A percentile compares a stretch with the other conserved stretches of the same genome.
Evolutionary conservation across 1,284 basidiomycete species (phyloP).

Genomic region (Veloboletus limbatus): DNA sequence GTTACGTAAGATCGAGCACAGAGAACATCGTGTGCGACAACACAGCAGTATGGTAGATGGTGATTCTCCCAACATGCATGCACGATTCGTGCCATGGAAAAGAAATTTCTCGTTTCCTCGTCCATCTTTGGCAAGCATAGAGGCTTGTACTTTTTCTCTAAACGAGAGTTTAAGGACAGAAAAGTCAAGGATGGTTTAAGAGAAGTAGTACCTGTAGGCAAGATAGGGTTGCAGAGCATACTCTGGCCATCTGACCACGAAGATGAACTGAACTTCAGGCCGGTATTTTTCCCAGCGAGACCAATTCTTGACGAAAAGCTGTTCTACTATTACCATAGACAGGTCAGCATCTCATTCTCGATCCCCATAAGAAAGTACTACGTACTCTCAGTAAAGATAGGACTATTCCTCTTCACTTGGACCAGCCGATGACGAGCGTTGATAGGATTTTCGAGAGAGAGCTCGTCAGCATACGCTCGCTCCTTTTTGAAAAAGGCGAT

Average conservation of each 20-base stretch:
- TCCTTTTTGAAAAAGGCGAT: background rate
- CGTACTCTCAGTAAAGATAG: slow-evolving; percentile 14
- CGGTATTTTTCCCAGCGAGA: slow-evolving; percentile 11
- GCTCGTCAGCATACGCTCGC: background rate
- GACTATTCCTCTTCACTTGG: slow-evolving; percentile 4
- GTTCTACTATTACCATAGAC: slow-evolving; percentile 1
- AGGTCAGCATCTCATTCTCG: background rate
- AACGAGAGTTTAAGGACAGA: background rate
- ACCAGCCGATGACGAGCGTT: slow-evolving; percentile 7
- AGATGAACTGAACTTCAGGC: slow-evolving; percentile 16
- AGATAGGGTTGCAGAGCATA: slow-evolving; percentile 11
- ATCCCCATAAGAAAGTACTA: background rate
- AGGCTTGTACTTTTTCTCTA: slow-evolving; percentile 14
- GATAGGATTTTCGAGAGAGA: slow-evolving; percentile 2
- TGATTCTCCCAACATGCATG: slow-evolving; percentile 17
- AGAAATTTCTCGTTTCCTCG: slow-evolving; percentile 16
- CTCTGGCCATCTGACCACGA: slow-evolving; percentile 17
- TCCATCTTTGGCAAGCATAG: slow-evolving; percentile 5
- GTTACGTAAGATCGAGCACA: slow-evolving; percentile 17
- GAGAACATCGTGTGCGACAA: slow-evolving; percentile 12
- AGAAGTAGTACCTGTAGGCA: slow-evolving; percentile 11
- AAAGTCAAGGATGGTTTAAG: too few species aligned
- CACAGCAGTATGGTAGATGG: slow-evolving; percentile 12
- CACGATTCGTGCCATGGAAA: slow-evolving; percentile 20
- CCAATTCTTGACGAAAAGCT: slow-evolving; percentile 15